These are phyloP conservation scores for Gillenia trifoliata DNA, from an alignment of 306 rosid genomes.

Conservation along the genomic window DNA sequence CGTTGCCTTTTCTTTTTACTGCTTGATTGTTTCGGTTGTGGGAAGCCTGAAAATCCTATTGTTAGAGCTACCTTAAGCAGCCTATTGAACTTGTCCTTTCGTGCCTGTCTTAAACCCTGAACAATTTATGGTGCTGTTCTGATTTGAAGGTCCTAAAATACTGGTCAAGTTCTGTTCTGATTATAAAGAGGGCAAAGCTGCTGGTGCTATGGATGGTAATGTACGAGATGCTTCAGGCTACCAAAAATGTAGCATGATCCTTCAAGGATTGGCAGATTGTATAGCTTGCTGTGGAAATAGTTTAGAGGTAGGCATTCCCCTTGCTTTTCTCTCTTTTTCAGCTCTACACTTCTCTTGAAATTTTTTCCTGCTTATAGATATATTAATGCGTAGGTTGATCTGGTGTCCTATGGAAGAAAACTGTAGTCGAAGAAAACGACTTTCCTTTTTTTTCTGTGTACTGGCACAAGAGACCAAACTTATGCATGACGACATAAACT, in stretches of 20 bases:
- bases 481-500: too few relatives aligned
- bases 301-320: conserved; percentile 41
- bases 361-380: not conserved
- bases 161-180: conserved; percentile 58
- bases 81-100: not conserved
- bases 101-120: not conserved
- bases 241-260: conserved; percentile 36
- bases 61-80: not conserved
- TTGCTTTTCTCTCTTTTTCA: not conserved
- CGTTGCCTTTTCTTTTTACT: not conserved
- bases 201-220: conserved; percentile 30
- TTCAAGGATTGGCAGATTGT: conserved; percentile 77
- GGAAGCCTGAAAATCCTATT: not conserved
- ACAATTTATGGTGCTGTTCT: conserved; percentile 24
- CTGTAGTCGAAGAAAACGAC: too few relatives aligned
- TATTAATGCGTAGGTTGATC: not conserved
- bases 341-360: not conserved
- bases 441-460: too few relatives aligned
- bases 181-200: conserved; percentile 42
- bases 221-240: conserved; percentile 30
- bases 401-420: not conserved
- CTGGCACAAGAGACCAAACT: too few relatives aligned
- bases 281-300: conserved; percentile 43
- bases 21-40: not conserved
- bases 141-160: conserved; percentile 69